Conservation (phyloP, 2,329 filamentous ascomycete species). For the Chrysosporium keratinophilum region DNA sequence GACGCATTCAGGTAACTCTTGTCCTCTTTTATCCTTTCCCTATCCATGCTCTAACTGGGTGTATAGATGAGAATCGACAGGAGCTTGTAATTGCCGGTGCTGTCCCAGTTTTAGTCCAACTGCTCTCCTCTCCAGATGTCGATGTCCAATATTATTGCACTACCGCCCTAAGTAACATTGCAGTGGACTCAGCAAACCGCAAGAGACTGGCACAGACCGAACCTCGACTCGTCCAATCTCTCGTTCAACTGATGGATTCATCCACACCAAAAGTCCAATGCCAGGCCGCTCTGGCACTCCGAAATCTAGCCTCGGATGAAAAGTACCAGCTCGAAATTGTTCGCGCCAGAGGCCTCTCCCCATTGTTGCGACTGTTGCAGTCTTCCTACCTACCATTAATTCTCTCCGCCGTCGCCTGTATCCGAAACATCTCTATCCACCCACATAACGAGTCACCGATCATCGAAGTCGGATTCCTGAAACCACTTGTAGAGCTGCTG, state of each 20-base stretch:
- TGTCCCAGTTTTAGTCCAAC: slow-evolving; percentile 92
- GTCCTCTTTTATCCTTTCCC: not conserved
- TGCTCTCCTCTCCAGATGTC: slow-evolving; percentile 84
- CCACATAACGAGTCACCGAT: slow-evolving; percentile 96
- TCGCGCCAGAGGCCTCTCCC: slow-evolving; percentile 70
- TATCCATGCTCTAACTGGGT: slow-evolving; percentile 20
- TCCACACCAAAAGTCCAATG: slow-evolving; percentile 96
- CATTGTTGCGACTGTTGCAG: slow-evolving; percentile 79
- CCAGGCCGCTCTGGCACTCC: slow-evolving; percentile 84
- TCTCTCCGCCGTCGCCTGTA: slow-evolving; percentile 91
- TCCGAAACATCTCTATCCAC: slow-evolving; percentile 97
- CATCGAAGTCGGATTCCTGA: slow-evolving; percentile 92
- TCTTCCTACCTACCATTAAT: slow-evolving; percentile 94
- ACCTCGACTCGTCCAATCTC: slow-evolving; percentile 78
- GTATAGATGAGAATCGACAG: slow-evolving; percentile 84
- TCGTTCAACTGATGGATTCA: slow-evolving; percentile 95
- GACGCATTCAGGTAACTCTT: slow-evolving; percentile 78
- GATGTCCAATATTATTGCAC: slow-evolving; percentile 99
- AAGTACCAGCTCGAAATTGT: slow-evolving; percentile 99
- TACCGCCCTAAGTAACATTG: slow-evolving; percentile 95
- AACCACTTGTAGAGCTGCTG: slow-evolving; percentile 83
- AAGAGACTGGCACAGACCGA: slow-evolving; percentile 86
- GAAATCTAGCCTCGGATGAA: slow-evolving; percentile 93
- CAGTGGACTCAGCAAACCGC: slow-evolving; percentile 82
- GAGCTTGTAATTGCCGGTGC: slow-evolving; percentile 94